A percentile compares a stretch with the other conserved stretches of the same genome.
phyloP scores from a whole-genome alignment of 257 asterid species.

The Solanum boliviense region DNA sequence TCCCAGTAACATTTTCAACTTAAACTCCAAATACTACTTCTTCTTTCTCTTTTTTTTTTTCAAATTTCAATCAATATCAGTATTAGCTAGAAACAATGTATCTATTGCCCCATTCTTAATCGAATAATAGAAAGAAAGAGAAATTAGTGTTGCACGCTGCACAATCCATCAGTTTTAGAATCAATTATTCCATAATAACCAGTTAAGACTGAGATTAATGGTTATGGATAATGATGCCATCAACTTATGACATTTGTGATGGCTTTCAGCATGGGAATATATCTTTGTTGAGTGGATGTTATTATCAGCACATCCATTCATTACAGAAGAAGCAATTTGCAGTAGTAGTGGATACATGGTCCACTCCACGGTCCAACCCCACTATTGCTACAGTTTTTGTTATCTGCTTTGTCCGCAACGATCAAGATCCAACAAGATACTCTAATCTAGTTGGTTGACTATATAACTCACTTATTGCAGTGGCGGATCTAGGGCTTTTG shows the following conservation, averaged over 20 bases:
- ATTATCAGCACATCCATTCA: background rate
- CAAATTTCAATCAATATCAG: background rate
- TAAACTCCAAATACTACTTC: background rate
- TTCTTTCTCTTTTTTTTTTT: background rate
- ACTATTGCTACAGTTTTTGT: background rate
- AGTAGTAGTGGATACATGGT: slow-evolving; percentile 3
- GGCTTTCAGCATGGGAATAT: slow-evolving; percentile 3
- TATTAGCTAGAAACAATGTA: background rate
- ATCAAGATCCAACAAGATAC: background rate
- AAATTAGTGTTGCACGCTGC: background rate
- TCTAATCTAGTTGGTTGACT: background rate
- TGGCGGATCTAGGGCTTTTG: background rate
- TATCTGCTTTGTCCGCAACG: background rate
- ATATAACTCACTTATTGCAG: background rate
- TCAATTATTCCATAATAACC: slow-evolving; percentile 17
- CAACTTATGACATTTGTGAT: background rate
- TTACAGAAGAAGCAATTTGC: background rate
- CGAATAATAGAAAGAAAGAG: background rate
- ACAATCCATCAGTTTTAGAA: slow-evolving; percentile 10
- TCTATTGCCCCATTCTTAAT: background rate
- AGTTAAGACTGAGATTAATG: slow-evolving; percentile 13
- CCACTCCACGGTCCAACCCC: background rate
- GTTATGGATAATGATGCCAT: slow-evolving; percentile 21
- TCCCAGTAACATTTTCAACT: background rate
- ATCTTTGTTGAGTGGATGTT: background rate